Evolutionary conservation across 2,329 filamentous ascomycete genomes (phyloP).

Genomic region (Xylaria sp.): DNA sequence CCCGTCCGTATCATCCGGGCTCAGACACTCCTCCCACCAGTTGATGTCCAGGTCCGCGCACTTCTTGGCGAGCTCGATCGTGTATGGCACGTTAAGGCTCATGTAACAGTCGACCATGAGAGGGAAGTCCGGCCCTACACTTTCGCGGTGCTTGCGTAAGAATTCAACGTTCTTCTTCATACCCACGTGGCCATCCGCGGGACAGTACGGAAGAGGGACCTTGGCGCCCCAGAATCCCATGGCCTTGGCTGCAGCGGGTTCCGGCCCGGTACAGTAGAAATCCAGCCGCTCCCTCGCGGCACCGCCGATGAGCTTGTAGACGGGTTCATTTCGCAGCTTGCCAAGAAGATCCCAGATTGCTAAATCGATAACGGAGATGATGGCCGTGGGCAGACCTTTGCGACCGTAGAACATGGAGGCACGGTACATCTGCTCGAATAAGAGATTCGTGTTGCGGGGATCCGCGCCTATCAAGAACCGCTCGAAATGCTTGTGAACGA

Average conservation of each 20-base stretch:
- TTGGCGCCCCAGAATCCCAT: constrained; percentile 95
- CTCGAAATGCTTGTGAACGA: constrained; percentile 92
- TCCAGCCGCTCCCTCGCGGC: constrained; percentile 84
- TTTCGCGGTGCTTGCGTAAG: constrained; percentile 83
- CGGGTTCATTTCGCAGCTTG: constrained; percentile 90
- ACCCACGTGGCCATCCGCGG: constrained; percentile 84
- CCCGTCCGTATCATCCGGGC: constrained; percentile 91
- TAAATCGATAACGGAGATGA: constrained; percentile 94
- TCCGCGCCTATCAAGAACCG: constrained; percentile 90
- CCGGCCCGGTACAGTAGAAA: constrained; percentile 95
- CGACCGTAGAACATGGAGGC: constrained; percentile 96
- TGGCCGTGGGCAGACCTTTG: constrained; percentile 88
- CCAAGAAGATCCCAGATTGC: constrained; percentile 93
- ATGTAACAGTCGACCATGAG: constrained; percentile 98
- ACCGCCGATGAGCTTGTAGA: constrained; percentile 93
- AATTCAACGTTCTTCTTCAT: constrained; percentile 92
- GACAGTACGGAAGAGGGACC: constrained; percentile 88
- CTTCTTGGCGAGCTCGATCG: constrained; percentile 87
- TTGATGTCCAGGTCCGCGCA: constrained; percentile 88
- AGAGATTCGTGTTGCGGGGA: constrained; percentile 87
- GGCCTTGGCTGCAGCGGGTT: constrained; percentile 79
- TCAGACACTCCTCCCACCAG: constrained; percentile 97
- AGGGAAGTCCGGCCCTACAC: constrained; percentile 89
- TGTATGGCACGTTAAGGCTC: constrained; percentile 92
- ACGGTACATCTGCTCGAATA: constrained; percentile 98